Evolutionary conservation across 1,139 yeast species (phyloP).

Genomic region (Lodderomyces parapsilosis): DNA sequence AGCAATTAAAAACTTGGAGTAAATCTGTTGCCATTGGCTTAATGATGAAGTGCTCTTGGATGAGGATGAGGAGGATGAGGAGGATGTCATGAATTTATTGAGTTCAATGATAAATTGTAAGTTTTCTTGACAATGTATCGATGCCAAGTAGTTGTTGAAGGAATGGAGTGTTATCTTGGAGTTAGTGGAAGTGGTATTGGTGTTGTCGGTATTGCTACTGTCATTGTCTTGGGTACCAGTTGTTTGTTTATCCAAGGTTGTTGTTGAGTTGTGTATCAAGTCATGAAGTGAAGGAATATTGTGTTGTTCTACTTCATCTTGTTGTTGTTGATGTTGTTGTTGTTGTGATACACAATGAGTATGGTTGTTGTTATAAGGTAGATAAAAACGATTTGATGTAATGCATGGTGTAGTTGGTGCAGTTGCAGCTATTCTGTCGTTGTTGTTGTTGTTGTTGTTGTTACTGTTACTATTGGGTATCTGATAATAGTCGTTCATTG

Average conservation of each 20-base stretch:
- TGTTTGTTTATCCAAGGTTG: neutral
- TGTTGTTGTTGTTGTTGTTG: too few relatives aligned
- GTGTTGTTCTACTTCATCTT: neutral
- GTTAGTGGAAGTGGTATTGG: neutral
- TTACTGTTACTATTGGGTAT: too few relatives aligned
- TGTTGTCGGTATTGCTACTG: neutral
- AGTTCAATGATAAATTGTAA: conserved; percentile 15
- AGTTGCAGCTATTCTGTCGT: neutral
- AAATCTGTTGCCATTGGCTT: conserved; percentile 13
- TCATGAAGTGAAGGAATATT: neutral
- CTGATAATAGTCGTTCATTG: neutral
- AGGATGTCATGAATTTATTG: conserved; percentile 7
- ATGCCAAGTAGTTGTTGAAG: conserved; percentile 11
- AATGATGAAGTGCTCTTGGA: neutral
- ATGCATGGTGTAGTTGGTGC: neutral
- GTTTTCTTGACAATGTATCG: conserved; percentile 17
- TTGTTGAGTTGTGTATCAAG: conserved; percentile 1
- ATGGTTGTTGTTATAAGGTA: neutral
- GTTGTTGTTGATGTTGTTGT: neutral
- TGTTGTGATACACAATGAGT: neutral
- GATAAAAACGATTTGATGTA: neutral
- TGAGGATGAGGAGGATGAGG: too few relatives aligned
- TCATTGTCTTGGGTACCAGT: neutral
- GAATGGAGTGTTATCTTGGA: conserved; percentile 6
- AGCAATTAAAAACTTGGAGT: conserved; percentile 10